phyloP scores from a whole-genome alignment of 148 eudicot species.

The Silene conica region DNA sequence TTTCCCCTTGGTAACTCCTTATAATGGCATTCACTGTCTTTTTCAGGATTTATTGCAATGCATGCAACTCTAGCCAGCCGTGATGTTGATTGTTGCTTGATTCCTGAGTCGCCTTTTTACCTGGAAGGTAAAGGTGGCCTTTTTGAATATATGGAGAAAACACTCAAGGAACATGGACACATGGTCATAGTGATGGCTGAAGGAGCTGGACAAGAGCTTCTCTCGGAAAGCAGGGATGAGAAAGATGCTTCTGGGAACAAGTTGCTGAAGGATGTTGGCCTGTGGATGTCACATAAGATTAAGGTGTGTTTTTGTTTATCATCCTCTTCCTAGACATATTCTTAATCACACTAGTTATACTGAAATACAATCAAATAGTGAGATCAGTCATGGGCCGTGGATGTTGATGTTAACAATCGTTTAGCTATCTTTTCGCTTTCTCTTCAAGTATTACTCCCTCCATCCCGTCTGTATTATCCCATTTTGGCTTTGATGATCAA shows the following conservation, averaged over 20 bases:
- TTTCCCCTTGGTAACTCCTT: neutral
- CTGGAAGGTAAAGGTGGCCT: slow-evolving; percentile 90
- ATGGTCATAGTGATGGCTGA: slow-evolving; percentile 97
- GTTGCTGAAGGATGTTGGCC: slow-evolving; percentile 75
- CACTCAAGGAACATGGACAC: slow-evolving; percentile 88
- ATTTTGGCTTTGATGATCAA: too few species aligned
- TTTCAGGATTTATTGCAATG: slow-evolving; percentile 94
- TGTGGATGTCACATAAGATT: slow-evolving; percentile 80
- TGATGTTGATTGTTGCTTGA: slow-evolving; percentile 96
- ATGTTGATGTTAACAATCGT: too few species aligned
- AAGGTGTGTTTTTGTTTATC: slow-evolving; percentile 42
- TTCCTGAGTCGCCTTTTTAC: slow-evolving; percentile 93
- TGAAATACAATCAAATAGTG: neutral
- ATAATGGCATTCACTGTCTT: slow-evolving; percentile 1
- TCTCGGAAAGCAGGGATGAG: slow-evolving; percentile 46
- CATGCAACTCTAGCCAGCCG: slow-evolving; percentile 96
- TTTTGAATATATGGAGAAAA: slow-evolving; percentile 64
- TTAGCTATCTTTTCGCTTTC: too few species aligned
- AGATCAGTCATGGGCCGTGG: neutral
- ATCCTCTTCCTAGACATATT: neutral
- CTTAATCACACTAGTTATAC: neutral
- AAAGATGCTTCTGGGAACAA: slow-evolving; percentile 92
- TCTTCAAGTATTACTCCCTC: too few species aligned
- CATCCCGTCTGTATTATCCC: too few species aligned
- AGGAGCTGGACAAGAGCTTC: slow-evolving; percentile 96